Evolutionary conservation across 2,329 filamentous ascomycete species (phyloP).

Genomic region (Aspergillus quadricinctus): DNA sequence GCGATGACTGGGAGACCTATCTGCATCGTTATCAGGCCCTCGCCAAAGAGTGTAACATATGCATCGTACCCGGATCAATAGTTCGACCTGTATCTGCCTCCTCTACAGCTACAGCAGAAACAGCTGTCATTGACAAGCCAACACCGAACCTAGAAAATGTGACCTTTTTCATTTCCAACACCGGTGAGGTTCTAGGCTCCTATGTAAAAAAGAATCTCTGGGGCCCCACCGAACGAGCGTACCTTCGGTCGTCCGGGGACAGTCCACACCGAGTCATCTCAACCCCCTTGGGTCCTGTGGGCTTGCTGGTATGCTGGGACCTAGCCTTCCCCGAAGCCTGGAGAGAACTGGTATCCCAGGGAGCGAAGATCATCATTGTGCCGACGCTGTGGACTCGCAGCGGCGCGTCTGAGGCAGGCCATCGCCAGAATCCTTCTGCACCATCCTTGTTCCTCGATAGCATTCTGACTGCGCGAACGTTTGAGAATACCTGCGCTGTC

Average conservation of each 20-base stretch:
- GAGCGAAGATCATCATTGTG: conserved; percentile 52
- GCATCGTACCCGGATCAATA: conserved; percentile 44
- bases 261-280: neutral
- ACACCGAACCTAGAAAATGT: conserved; percentile 45
- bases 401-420: conserved; percentile 46
- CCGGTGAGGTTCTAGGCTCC: conserved; percentile 47
- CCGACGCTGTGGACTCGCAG: conserved; percentile 48
- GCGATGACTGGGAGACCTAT: conserved; percentile 47
- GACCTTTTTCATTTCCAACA: conserved; percentile 51
- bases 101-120: conserved; percentile 26
- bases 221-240: neutral
- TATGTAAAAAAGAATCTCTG: conserved; percentile 46
- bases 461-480: conserved; percentile 48
- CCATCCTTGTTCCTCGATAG: conserved; percentile 50
- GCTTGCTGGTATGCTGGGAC: conserved; percentile 55
- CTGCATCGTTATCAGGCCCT: conserved; percentile 49
- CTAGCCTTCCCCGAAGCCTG: conserved; percentile 56
- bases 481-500: conserved; percentile 55
- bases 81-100: conserved; percentile 19
- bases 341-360: conserved; percentile 48
- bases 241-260: neutral
- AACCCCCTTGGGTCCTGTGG: conserved; percentile 51
- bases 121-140: conserved; percentile 28
- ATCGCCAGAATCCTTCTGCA: conserved; percentile 44
- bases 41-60: conserved; percentile 47